Base-by-base conservation (phyloP, 495 filamentous ascomycete genomes). In the Halenospora varia region DNA sequence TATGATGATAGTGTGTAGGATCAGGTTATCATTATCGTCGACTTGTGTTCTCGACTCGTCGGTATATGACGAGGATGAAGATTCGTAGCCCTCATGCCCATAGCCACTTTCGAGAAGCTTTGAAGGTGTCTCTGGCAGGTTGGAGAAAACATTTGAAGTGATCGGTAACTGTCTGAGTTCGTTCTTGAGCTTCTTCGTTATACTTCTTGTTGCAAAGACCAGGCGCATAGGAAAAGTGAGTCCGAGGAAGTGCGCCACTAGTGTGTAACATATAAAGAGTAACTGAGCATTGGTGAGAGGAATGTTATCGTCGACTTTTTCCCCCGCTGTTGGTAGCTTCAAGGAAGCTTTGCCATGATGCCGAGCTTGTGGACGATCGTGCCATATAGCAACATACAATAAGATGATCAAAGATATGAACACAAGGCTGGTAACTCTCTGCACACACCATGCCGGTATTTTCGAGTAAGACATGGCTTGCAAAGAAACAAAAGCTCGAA, bases 1-100 rank as follows among this genome's bases (percentile, higher is more conserved):
- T 10, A 88, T 70, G 58, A 88, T 75, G 51, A 88, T 85, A 1
- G 83, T 82, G 54, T 87, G 82, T 13, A 86, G 69, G 19, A 85
- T 48, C 49, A 17, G 17, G 6, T 52, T 25, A 25, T 25, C 20
- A n/a, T 29, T 25, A 2, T 19, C 49, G 25, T 35, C 3, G 25
- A 25, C 22, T n/a, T 24, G 19, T n/a, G 35, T 3, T n/a, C 24
- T 39, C 19, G n/a, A 42, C 8, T 45, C 51, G 2, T 20, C 29
- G 6, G 29, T 3, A 29, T 8, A 25, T 26, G 11, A 39, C 4
- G 35, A 54, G 4, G 26, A 13, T 10, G 51, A 20, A 10, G 23
- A 40, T 3, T 15, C 25, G 49, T 40, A 46, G 11, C 49, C 2
- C 2, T 45, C 41, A 18, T 52, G 23, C 35, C 41, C 56, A 40